phyloP scores from a whole-genome alignment of 495 filamentous ascomycete genomes.

The Lichina pygmaea region DNA sequence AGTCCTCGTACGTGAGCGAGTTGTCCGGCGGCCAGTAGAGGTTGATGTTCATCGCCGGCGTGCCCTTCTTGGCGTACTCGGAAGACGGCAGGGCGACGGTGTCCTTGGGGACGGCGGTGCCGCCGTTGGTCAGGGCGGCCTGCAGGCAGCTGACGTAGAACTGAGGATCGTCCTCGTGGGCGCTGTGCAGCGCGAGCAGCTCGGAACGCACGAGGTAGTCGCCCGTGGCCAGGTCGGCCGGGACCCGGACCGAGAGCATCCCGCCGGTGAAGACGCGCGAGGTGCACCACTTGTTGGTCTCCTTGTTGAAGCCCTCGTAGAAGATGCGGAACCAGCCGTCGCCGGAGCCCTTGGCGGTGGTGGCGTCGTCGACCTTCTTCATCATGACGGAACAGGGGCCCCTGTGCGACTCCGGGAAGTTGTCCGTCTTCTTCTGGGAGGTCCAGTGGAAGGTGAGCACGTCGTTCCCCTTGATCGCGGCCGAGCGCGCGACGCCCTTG shows the following conservation, averaged over 20 bases:
- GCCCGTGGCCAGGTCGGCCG: slow-evolving; percentile 29
- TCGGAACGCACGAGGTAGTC: slow-evolving; percentile 44
- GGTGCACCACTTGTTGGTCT: slow-evolving; percentile 32
- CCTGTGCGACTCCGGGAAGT: slow-evolving; percentile 35
- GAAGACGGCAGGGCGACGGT: slow-evolving; percentile 41
- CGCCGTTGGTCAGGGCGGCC: slow-evolving; percentile 26
- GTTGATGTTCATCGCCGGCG: slow-evolving; percentile 1
- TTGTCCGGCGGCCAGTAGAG: slow-evolving; percentile 6
- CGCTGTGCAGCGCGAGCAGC: slow-evolving; percentile 38
- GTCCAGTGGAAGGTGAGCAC: slow-evolving; percentile 32
- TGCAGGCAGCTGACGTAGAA: slow-evolving; percentile 49
- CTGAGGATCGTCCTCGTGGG: slow-evolving; percentile 28
- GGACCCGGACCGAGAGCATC: slow-evolving; percentile 30
- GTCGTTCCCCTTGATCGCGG: slow-evolving; percentile 21
- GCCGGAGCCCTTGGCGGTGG: slow-evolving; percentile 19
- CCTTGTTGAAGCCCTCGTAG: slow-evolving; percentile 31
- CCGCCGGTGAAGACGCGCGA: slow-evolving; percentile 36
- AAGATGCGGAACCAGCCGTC: slow-evolving; percentile 64
- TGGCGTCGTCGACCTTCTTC: slow-evolving; percentile 27
- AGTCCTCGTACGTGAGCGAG: slow-evolving; percentile 23
- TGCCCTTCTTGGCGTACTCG: slow-evolving; percentile 19
- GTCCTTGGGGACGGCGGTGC: slow-evolving; percentile 14
- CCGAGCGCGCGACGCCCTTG: slow-evolving; percentile 28
- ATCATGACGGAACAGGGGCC: slow-evolving; percentile 50
- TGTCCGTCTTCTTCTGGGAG: slow-evolving; percentile 22